These are phyloP conservation scores for Xylariaceae sp. DNA, from an alignment of 2,329 filamentous ascomycete species.

Conservation along the genomic window DNA sequence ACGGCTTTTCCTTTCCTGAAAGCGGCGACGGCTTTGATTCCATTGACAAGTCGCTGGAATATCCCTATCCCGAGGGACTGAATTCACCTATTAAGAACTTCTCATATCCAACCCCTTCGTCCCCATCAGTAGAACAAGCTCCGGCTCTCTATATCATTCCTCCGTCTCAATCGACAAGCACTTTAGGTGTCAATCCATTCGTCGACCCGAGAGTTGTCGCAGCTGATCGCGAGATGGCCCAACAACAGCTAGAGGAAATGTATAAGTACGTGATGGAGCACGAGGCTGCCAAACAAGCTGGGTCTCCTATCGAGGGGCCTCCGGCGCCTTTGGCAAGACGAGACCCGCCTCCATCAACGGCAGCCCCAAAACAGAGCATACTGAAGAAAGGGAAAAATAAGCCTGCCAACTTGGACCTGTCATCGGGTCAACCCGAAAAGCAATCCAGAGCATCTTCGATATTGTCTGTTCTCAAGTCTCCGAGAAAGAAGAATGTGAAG, in stretches of 20 bases:
- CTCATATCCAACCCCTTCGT: constrained; percentile 44
- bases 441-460: constrained; percentile 57
- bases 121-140: constrained; percentile 20
- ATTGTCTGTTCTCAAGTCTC: constrained; percentile 59
- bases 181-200: constrained; percentile 60
- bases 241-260: constrained; percentile 81
- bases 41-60: constrained; percentile 11
- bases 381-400: constrained; percentile 40
- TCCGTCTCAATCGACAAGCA: constrained; percentile 43
- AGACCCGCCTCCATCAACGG: neutral
- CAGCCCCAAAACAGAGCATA: constrained; percentile 42
- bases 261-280: constrained; percentile 92
- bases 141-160: constrained; percentile 44
- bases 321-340: constrained; percentile 35
- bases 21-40: constrained; percentile 12
- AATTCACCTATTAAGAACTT: constrained; percentile 43
- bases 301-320: constrained; percentile 45
- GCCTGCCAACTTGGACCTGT: constrained; percentile 38
- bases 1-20: constrained; percentile 22
- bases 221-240: constrained; percentile 68
- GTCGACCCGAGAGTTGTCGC: constrained; percentile 77
- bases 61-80: constrained; percentile 27
- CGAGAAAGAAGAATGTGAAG: constrained; percentile 50
- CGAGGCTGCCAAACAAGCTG: constrained; percentile 63
- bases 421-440: constrained; percentile 42